A percentile compares a stretch with the other conserved stretches of the same genome.
Evolutionary conservation across 768 basidiomycete species (phyloP).

Genomic region (Scleroderma citrinum): DNA sequence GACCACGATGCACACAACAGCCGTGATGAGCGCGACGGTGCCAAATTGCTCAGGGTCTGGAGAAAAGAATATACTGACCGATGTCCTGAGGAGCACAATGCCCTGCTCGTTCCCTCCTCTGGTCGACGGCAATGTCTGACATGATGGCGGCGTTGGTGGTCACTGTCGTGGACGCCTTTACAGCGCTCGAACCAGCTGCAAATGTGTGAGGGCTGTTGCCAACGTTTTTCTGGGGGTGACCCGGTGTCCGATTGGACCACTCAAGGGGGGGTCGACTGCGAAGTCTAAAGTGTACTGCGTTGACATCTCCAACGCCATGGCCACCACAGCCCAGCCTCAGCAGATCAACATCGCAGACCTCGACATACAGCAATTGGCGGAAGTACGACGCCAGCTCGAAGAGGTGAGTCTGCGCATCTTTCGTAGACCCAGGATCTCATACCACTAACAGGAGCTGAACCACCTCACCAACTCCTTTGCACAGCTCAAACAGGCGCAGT

Average conservation of each 20-base stretch:
- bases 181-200: conserved; percentile 15
- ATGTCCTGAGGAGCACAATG: conserved; percentile 51
- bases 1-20: background rate
- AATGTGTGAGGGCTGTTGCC: conserved; percentile 4
- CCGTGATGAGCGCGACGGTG: background rate
- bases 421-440: background rate
- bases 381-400: conserved; percentile 88
- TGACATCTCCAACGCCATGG: conserved; percentile 27
- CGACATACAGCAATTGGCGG: conserved; percentile 77
- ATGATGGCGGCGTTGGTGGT: conserved; percentile 16
- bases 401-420: conserved; percentile 46
- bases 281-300: no score
- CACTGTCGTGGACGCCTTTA: conserved; percentile 11
- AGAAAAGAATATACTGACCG: conserved; percentile 28
- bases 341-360: conserved; percentile 79
- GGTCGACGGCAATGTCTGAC: conserved; percentile 23
- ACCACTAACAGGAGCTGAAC: conserved; percentile 66
- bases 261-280: conserved; percentile 3
- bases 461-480: conserved; percentile 89
- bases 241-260: conserved; percentile 4
- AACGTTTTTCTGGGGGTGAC: no score
- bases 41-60: background rate
- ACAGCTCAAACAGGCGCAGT: conserved; percentile 89
- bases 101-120: conserved; percentile 7
- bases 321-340: conserved; percentile 44